A percentile compares a stretch with the other conserved stretches of the same genome.
Evolutionary conservation across 169 alveolate species (phyloP).

Genomic region (Plasmodium ovale): DNA sequence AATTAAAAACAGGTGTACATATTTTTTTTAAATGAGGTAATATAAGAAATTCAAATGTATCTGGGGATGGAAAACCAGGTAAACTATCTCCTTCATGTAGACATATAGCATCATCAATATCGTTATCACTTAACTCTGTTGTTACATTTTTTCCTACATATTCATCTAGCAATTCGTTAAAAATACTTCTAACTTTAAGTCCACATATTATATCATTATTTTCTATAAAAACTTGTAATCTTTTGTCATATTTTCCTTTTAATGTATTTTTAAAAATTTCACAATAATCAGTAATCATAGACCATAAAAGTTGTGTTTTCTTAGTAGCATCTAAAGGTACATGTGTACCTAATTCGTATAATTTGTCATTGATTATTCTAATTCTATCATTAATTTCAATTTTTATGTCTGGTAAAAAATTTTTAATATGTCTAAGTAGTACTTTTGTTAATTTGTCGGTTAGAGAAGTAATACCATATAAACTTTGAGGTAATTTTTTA

Average conservation of each 20-base stretch:
- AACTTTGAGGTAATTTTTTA: constrained; percentile 92
- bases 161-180: constrained; percentile 94
- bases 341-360: constrained; percentile 93
- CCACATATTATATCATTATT: constrained; percentile 89
- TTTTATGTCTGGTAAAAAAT: constrained; percentile 96
- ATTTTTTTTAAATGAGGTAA: constrained; percentile 95
- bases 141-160: constrained; percentile 87
- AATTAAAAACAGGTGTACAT: constrained; percentile 79
- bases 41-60: constrained; percentile 95
- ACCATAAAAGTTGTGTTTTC: constrained; percentile 97
- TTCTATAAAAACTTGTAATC: constrained; percentile 88
- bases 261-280: constrained; percentile 95
- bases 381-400: constrained; percentile 87
- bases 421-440: constrained; percentile 95
- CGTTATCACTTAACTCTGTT: constrained; percentile 92
- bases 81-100: constrained; percentile 98
- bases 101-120: constrained; percentile 96
- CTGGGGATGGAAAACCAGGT: constrained; percentile 99
- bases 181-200: constrained; percentile 90
- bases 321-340: constrained; percentile 93
- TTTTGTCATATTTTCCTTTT: constrained; percentile 95
- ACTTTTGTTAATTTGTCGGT: constrained; percentile 96
- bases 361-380: constrained; percentile 85
- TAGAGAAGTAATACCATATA: constrained; percentile 96
- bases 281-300: constrained; percentile 97